phyloP scores from a whole-genome alignment of 257 asterid genomes.

The Solanum rostratum region DNA sequence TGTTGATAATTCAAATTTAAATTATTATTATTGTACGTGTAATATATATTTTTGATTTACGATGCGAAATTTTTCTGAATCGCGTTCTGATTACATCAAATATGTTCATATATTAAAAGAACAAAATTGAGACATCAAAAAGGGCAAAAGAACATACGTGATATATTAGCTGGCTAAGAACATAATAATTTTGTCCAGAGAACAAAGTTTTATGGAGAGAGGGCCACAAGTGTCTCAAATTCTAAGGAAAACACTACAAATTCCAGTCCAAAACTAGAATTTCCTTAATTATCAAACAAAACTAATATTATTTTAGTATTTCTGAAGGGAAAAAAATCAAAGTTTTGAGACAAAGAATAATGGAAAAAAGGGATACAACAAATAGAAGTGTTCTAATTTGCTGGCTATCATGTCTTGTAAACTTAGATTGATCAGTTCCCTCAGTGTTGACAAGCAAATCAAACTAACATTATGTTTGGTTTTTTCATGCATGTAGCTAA shows the following conservation, averaged over 20 bases:
- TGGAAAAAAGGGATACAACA: neutral
- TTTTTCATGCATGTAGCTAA: neutral
- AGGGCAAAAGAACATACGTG: neutral
- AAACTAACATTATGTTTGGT: neutral
- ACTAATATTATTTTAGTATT: neutral
- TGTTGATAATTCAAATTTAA: too few species aligned
- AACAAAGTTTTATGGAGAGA: neutral
- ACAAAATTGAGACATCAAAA: neutral
- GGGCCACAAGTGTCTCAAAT: slow-evolving; percentile 1
- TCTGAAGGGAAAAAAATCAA: neutral
- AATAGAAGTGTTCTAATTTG: neutral
- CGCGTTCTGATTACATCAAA: neutral
- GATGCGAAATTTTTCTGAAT: neutral
- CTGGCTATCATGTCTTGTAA: neutral
- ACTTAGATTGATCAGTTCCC: neutral
- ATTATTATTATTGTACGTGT: too few species aligned
- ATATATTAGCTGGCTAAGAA: neutral
- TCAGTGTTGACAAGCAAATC: neutral
- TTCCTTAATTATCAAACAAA: neutral
- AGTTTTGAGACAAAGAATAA: neutral
- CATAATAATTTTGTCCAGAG: neutral
- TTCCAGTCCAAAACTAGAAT: neutral
- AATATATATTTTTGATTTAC: neutral
- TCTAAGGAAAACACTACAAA: neutral
- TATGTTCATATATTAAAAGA: neutral